Evolutionary conservation across 495 filamentous ascomycete genomes (phyloP).

Genomic region (Aspergillus bridgeri): DNA sequence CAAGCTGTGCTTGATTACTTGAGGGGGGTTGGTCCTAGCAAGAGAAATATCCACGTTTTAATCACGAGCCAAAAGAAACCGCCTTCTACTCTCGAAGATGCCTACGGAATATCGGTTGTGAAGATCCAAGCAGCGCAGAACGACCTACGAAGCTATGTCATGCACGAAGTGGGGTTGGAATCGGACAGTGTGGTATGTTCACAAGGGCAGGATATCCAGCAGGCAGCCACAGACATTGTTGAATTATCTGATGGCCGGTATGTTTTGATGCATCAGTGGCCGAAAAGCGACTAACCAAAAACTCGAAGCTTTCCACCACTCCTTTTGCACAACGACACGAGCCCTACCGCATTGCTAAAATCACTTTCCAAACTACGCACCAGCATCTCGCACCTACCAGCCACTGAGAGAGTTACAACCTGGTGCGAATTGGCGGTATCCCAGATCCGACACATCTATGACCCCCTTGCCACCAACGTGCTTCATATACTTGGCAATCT

Average conservation of each 20-base stretch:
- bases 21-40: neutral
- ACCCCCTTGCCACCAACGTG: neutral
- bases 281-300: neutral
- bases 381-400: neutral
- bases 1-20: neutral
- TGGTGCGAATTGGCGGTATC: neutral
- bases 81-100: neutral
- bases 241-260: neutral
- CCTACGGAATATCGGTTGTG: neutral
- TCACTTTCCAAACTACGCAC: neutral
- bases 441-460: neutral
- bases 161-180: neutral
- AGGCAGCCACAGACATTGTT: neutral
- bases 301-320: neutral
- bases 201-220: neutral
- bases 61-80: neutral
- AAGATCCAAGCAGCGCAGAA: neutral
- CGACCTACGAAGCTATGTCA: neutral
- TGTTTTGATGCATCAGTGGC: neutral
- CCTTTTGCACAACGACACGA: neutral
- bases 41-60: neutral
- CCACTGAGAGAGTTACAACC: neutral
- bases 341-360: neutral
- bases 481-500: neutral
- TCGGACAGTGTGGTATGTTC: no score